Percentiles rank a stretch among this genome's conserved stretches.
These are phyloP conservation scores for Mycena polygramma DNA, from an alignment of 768 basidiomycete species.

Conservation along the genomic window DNA sequence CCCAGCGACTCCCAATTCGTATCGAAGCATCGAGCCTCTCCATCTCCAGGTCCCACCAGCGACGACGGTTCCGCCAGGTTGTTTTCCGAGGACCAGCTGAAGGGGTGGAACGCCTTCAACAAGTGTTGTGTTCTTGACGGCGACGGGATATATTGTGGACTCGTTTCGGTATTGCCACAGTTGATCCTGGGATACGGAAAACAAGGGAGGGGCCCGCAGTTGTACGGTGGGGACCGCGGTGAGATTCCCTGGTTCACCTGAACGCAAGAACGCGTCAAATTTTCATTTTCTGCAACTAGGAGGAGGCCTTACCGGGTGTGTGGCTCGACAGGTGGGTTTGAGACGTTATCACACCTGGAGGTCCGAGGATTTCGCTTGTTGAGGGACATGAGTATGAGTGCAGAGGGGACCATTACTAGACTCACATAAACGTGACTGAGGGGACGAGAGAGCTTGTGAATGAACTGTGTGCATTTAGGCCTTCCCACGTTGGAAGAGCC, in stretches of 20 bases:
- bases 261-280: neutral
- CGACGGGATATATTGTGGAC: conserved; percentile 66
- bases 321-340: conserved; percentile 49
- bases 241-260: conserved; percentile 64
- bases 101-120: conserved; percentile 56
- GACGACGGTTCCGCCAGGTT: conserved; percentile 49
- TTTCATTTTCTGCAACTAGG: neutral
- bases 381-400: too few species aligned
- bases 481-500: conserved; percentile 60
- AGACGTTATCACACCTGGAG: conserved; percentile 21
- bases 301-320: conserved; percentile 46
- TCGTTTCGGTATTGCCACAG: conserved; percentile 70
- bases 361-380: too few species aligned
- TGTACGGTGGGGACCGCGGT: conserved; percentile 53
- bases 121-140: conserved; percentile 64
- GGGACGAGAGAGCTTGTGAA: conserved; percentile 59
- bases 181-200: conserved; percentile 66
- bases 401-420: conserved; percentile 8
- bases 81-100: conserved; percentile 59
- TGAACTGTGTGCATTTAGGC: conserved; percentile 46
- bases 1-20: conserved; percentile 55
- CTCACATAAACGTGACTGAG: conserved; percentile 53
- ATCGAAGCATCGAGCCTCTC: conserved; percentile 68
- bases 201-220: conserved; percentile 55
- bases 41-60: conserved; percentile 65